A percentile compares a stretch with the other conserved stretches of the same genome.
These are phyloP conservation scores for Phytophthora palmivora DNA, from an alignment of 352 stramenopile species.

Conservation along the genomic window DNA sequence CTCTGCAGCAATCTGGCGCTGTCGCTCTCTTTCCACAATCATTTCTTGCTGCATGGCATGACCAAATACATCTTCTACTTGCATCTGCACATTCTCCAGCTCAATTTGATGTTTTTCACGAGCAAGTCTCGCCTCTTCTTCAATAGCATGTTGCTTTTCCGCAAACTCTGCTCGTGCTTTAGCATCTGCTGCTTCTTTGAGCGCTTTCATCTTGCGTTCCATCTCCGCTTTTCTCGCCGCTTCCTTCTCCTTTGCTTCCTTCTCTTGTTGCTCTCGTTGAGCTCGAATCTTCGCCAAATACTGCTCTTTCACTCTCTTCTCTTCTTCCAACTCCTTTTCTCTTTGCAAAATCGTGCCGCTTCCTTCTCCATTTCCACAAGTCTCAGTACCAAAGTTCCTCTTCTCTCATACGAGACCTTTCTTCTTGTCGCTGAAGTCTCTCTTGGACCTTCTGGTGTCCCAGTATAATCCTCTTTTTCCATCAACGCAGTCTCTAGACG, in stretches of 20 bases:
- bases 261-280: slow-evolving; percentile 52
- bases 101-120: slow-evolving; percentile 42
- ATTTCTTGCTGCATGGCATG: slow-evolving; percentile 43
- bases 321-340: slow-evolving; percentile 52
- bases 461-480: slow-evolving; percentile 66
- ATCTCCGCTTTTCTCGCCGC: slow-evolving; percentile 41
- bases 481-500: slow-evolving; percentile 57
- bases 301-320: slow-evolving; percentile 52
- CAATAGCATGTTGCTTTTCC: slow-evolving; percentile 44
- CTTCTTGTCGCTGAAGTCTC: slow-evolving; percentile 55
- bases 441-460: slow-evolving; percentile 58
- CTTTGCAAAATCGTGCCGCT: slow-evolving; percentile 34
- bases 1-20: slow-evolving; percentile 61
- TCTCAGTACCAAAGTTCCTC: slow-evolving; percentile 62
- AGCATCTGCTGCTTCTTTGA: slow-evolving; percentile 70
- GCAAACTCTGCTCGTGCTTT: slow-evolving; percentile 60
- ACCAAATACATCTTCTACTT: slow-evolving; percentile 58
- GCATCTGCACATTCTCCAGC: slow-evolving; percentile 51
- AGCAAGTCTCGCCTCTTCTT: slow-evolving; percentile 42
- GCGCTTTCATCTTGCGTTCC: slow-evolving; percentile 62
- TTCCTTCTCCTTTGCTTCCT: slow-evolving; percentile 54
- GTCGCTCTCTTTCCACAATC: slow-evolving; percentile 48
- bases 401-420: slow-evolving; percentile 61
- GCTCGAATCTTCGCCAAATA: slow-evolving; percentile 59
- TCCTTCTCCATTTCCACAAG: slow-evolving; percentile 52